A percentile compares a stretch with the other conserved stretches of the same genome.
Conservation (phyloP, 371 early-diverging fungal genomes). For the Rhizopus arrhizus region DNA sequence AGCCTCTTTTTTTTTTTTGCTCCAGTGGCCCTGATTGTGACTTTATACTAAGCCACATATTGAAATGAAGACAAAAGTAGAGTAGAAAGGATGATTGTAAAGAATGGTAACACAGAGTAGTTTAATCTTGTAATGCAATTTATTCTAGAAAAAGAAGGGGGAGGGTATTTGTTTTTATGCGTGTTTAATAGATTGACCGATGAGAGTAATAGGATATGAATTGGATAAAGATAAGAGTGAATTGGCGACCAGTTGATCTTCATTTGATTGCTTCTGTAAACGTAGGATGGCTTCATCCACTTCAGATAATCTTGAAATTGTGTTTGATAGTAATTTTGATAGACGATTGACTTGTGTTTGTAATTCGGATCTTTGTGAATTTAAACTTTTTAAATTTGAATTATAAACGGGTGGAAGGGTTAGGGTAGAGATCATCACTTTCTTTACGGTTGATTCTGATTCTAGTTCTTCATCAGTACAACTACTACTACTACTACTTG, state of each 20-base stretch:
- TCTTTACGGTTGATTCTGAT: not conserved
- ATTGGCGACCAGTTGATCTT: conserved; percentile 96
- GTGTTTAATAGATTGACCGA: not conserved
- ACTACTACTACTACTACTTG: not conserved
- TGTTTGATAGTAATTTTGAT: conserved; percentile 52
- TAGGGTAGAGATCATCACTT: not conserved
- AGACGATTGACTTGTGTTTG: conserved; percentile 62
- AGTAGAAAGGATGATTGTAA: no score
- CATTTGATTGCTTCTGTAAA: conserved; percentile 27
- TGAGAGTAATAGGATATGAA: conserved; percentile 1
- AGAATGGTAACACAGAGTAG: no score
- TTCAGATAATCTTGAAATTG: conserved; percentile 54
- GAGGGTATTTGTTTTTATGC: not conserved
- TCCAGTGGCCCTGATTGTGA: not conserved
- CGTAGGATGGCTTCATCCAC: conserved; percentile 49
- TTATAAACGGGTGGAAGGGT: conserved; percentile 1
- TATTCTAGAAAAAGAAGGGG: not conserved
- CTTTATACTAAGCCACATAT: not conserved
- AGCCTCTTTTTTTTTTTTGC: not conserved
- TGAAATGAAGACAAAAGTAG: no score
- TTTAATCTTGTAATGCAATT: no score
- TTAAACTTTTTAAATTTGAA: conserved; percentile 40
- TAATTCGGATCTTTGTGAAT: conserved; percentile 55
- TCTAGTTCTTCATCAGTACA: not conserved
- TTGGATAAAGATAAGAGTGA: conserved; percentile 79